Percentiles rank a stretch among this genome's conserved stretches.
Evolutionary conservation across 371 early-diverging fungal species (phyloP).

Genomic region (Batkoa obscura): DNA sequence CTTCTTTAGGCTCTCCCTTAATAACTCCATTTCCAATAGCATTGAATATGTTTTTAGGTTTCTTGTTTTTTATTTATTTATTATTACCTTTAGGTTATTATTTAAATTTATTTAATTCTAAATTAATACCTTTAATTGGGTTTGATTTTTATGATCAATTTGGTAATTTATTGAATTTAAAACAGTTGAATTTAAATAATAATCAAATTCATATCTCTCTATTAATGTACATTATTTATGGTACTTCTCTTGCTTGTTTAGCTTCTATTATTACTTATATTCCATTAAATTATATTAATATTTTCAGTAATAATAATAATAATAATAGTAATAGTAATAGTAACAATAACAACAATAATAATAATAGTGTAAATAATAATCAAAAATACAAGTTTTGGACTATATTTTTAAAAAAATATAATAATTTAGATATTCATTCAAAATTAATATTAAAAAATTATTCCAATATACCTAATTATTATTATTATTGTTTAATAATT

Average conservation of each 20-base stretch:
- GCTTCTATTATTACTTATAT: constrained; percentile 30
- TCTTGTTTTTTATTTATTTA: constrained; percentile 40
- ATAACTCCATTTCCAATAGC: constrained; percentile 15
- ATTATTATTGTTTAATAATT: background rate
- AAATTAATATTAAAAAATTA: background rate
- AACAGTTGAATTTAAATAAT: background rate
- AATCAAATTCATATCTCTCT: constrained; percentile 34
- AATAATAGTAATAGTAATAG: too few relatives aligned
- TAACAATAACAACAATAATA: too few relatives aligned
- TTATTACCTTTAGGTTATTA: constrained; percentile 42
- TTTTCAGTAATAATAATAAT: constrained; percentile 17
- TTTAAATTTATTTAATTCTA: constrained; percentile 24
- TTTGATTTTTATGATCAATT: constrained; percentile 17
- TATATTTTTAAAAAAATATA: too few relatives aligned
- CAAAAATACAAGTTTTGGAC: too few relatives aligned
- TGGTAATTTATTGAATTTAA: constrained; percentile 20
- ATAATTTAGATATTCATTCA: background rate
- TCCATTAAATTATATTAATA: constrained; percentile 19
- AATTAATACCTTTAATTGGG: constrained; percentile 9
- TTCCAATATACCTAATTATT: background rate
- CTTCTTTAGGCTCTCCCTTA: constrained; percentile 15
- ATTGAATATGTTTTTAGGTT: constrained; percentile 23
- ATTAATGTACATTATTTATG: constrained; percentile 33
- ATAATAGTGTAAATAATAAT: too few relatives aligned
- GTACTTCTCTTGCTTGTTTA: constrained; percentile 25